Base-by-base conservation (phyloP, 2,329 filamentous ascomycete genomes). In the Fusarium armeniacum region DNA sequence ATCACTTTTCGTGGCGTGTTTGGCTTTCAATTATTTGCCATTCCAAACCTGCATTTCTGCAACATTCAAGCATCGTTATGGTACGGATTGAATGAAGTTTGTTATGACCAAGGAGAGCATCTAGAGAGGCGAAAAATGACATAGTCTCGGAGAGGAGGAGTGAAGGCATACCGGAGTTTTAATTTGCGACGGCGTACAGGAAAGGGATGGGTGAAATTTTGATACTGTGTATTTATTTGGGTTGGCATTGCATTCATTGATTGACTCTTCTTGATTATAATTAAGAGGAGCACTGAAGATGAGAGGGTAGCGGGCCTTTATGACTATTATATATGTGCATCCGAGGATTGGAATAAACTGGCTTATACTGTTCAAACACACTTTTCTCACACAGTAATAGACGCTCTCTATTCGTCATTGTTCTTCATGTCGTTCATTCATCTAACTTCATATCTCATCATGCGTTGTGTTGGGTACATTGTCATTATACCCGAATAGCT, bases 401-500 rank as follows among this genome's bases (percentile, higher is more conserved):
- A 28, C 30, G 22, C 11, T 15, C 9, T 46, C 4, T 35, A 22
- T 22, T 20, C 38, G n/a, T 13, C 5, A 24, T 26, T 10, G 6
- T 22, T 18, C 6, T 30, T 45, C 20, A 24, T 44, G 13, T 20
- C 8, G 18, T 49, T 18, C 6, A 18, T 53, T 38, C 43, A 41
- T 20, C 3, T 36, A 22, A 33, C 15, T 41, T 41, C 6, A 13
- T 47, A 38, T 60, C 44, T 26, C 28, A 22, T 10, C 24, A 35
- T 28, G 51, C 28, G 28, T 47, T 26, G 51, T n/a, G 28, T 47
- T 22, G 20, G 15, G 43, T 52, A 18, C 52, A 18, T 10, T 38
- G 28, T 52, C 24, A 20, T 64, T 20, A 81, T 30, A 79, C 71
- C 11, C 67, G 71, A 33, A 83, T 79, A 24, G 76, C 76, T 66